Conservation (phyloP, 108 stramenopile genomes). For the Seminavis robusta region DNA sequence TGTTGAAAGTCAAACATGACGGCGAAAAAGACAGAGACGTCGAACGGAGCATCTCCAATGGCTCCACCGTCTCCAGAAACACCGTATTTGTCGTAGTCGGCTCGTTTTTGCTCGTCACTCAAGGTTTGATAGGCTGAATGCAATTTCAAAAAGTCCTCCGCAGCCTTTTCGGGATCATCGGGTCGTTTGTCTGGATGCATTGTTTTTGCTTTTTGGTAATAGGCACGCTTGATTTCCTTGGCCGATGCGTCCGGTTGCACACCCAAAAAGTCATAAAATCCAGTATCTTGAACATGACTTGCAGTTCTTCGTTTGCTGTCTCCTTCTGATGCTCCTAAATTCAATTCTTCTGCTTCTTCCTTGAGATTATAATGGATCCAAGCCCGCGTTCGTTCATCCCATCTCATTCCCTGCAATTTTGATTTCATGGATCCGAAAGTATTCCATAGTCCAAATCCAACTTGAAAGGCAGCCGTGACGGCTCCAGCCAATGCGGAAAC, state of each 20-base stretch:
- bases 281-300: background rate
- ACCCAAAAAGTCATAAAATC: slow-evolving; percentile 41
- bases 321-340: too few relatives aligned
- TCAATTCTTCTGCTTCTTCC: too few relatives aligned
- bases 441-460: too few relatives aligned
- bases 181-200: slow-evolving; percentile 16
- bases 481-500: too few relatives aligned
- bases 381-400: too few relatives aligned
- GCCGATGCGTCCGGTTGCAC: slow-evolving; percentile 22
- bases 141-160: slow-evolving; percentile 28
- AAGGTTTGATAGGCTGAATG: slow-evolving; percentile 46
- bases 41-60: slow-evolving; percentile 9
- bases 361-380: background rate
- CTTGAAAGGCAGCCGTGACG: too few relatives aligned
- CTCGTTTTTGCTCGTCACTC: slow-evolving; percentile 22
- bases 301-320: background rate
- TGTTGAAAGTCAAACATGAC: slow-evolving; percentile 30
- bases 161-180: slow-evolving; percentile 27
- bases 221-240: slow-evolving; percentile 10
- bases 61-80: too few relatives aligned
- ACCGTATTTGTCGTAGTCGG: slow-evolving; percentile 33
- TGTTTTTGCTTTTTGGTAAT: background rate
- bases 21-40: slow-evolving; percentile 34
- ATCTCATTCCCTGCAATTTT: too few relatives aligned
- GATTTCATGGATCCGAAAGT: too few relatives aligned